Evolutionary conservation across 2,329 filamentous ascomycete species (phyloP), one percentile per base, ranked within the genome.

Genomic region (Colletotrichum melonis): DNA sequence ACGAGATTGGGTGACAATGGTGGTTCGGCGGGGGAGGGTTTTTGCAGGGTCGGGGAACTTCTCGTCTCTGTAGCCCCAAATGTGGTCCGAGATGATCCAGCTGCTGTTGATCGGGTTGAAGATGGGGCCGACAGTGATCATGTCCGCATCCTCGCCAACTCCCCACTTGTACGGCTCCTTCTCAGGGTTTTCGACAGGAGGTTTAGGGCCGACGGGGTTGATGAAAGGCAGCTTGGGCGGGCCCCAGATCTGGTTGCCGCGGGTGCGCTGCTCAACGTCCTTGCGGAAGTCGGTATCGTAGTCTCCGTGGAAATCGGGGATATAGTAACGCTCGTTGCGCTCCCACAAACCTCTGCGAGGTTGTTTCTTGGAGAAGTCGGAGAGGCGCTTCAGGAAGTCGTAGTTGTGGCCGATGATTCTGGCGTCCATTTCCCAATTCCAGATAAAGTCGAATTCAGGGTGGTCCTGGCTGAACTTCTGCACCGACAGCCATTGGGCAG

Each of bases 401-500:
- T 96, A 95, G 83, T 95, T 92, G 75, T 97, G 93, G 9, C 94
- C 94, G 0, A 92, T 94, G 78, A 93, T 93, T 60, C 94, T 89
- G 38, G 92, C 91, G 79, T 97, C 94, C 83, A 95, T 93, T 80
- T 97, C 94, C 94, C 93, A 95, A 80, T 96, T 95, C 93, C 94
- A 97, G 76, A 95, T 88, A 77, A 90, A 95, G 76, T 95, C 93
- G 76, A 94, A 97, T 77, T 96, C 91, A 0, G 93, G 93, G 77
- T 95, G 92, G 63, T 93, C 92, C 78, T 93, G 88, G 72, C 90
- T 90, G 79, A 95, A 95, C 82, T 92, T 92, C 79, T 95, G 93
- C 2, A 95, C 87, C 6, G 92, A 92, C 76, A 94, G 87, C 86
- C 92, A 94, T 78, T 94, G 92, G 35, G 88, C 86, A 32, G 87